Base-by-base conservation (phyloP, 345 rosid species). In the Citrus australasica region DNA sequence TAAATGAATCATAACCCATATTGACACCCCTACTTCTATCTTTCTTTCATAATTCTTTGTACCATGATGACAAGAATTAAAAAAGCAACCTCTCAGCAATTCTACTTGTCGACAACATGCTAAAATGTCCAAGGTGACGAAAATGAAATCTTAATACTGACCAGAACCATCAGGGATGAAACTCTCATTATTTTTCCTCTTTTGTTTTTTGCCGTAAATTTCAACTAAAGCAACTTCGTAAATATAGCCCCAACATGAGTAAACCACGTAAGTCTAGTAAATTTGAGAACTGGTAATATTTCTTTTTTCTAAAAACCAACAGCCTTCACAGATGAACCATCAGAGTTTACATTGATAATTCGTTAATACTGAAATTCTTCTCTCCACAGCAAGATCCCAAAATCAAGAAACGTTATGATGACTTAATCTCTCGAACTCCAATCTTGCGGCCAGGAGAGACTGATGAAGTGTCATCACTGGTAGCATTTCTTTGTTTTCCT, bases 401-500 rank as follows among this genome's bases (percentile, higher is more conserved):
- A 14, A 25, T 27, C 16, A 61, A 5, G 66, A 61, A 61, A 27
- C 33, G 33, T 11, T 27, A 61, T 25, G 19, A 61, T 25, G 33
- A 61, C 33, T 10, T 25, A 25, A 61, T 61, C 66, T 61, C 33
- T 1, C 32, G 14, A 61, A 61, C 66, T 27, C 66, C 66, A 9
- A 61, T 61, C 33, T 61, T 25, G 7, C 66, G 35, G 66, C 33
- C 33, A 5, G 66, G 66, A 61, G 66, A 27, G 19, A 61, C 66
- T 25, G 16, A 10, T 27, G 66, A 61, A 61, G 66, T 61, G 28
- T 61, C 84, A 67, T 64, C 91, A 46, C 71, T 76, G 68, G 86
- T 86, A 79, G 88, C 89, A 51, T 51, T 51, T 17, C 56, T 51
- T 86, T 38, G 64, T 30, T n/a, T 60, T 60, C 28, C 30, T 24